phyloP scores from a whole-genome alignment of 768 basidiomycete genomes.

The Suillus americanus region DNA sequence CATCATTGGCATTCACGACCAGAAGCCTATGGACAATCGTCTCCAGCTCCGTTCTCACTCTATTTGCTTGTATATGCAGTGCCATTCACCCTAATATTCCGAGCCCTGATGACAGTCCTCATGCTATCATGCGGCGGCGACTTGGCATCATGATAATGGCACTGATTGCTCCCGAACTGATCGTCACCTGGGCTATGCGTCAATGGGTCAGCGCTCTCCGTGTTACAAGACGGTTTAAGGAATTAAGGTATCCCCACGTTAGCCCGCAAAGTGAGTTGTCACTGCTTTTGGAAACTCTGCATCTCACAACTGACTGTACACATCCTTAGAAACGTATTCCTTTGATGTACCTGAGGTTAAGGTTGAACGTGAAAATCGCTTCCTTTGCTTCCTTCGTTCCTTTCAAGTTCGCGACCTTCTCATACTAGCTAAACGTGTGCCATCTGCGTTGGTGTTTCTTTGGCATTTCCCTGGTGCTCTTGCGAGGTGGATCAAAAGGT shows the following conservation, averaged over 20 bases:
- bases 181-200: constrained; percentile 10
- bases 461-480: neutral
- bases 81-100: constrained; percentile 29
- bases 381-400: neutral
- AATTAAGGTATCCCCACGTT: neutral
- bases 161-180: neutral
- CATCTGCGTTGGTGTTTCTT: too few species aligned
- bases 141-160: neutral
- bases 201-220: constrained; percentile 17
- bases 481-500: neutral
- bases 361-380: neutral
- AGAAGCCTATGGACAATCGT: constrained; percentile 18
- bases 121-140: neutral
- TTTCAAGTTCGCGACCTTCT: neutral
- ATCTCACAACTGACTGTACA: neutral
- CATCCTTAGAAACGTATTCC: neutral
- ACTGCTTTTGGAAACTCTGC: neutral
- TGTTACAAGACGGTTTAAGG: neutral
- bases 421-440: neutral
- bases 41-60: constrained; percentile 20
- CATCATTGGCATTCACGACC: neutral
- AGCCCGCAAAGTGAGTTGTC: neutral
- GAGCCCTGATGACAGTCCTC: neutral
- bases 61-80: constrained; percentile 26
- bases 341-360: neutral